These are phyloP conservation scores for Quercus tomentella DNA, from an alignment of 331 rosid genomes.

Conservation along the genomic window DNA sequence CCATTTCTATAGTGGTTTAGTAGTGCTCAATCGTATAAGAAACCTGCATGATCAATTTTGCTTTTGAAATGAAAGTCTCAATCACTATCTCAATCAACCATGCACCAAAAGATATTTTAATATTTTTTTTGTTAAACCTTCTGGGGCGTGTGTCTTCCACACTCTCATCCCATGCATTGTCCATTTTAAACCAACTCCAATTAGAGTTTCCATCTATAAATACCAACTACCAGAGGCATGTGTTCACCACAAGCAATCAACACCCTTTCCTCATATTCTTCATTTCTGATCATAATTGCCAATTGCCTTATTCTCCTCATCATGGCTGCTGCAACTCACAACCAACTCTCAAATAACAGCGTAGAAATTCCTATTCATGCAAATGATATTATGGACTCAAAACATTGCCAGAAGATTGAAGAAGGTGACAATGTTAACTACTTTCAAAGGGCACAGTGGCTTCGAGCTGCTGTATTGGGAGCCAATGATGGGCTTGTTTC, in stretches of 20 bases:
- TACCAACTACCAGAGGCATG: neutral
- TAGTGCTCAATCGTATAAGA: neutral
- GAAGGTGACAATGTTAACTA: neutral
- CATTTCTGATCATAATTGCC: neutral
- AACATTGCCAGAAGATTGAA: neutral
- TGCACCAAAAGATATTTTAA: neutral
- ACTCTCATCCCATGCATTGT: neutral
- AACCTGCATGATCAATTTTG: neutral
- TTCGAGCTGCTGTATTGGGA: slow-evolving; percentile 1
- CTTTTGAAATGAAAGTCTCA: neutral
- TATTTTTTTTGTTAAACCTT: neutral
- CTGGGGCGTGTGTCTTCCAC: neutral
- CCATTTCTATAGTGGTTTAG: neutral
- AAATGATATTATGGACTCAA: neutral
- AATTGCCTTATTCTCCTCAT: neutral
- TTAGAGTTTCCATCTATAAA: neutral
- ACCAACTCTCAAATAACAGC: neutral
- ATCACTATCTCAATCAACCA: neutral
- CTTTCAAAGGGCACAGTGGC: neutral
- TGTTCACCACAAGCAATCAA: neutral
- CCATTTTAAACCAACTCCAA: neutral
- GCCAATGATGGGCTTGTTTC: neutral
- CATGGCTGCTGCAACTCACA: neutral
- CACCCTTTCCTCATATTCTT: neutral
- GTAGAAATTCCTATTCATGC: neutral